These are phyloP conservation scores for Pseudogymnoascus sp. DNA, from an alignment of 2,329 filamentous ascomycete genomes.

Conservation along the genomic window DNA sequence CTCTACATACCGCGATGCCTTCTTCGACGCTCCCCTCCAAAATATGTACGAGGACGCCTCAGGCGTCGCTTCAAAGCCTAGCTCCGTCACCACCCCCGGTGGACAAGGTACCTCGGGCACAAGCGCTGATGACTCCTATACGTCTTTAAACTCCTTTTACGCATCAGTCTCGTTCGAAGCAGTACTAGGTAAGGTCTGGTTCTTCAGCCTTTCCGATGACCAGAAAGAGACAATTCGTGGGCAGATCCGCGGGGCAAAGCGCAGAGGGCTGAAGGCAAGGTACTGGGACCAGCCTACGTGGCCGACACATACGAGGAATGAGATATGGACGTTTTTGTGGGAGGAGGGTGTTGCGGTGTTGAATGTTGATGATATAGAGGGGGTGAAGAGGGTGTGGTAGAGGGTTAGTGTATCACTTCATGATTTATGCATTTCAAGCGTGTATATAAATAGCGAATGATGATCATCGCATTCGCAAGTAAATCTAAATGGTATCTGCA, in stretches of 20 bases:
- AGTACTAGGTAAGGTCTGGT: constrained; percentile 43
- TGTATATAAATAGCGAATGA: not conserved
- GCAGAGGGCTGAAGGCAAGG: constrained; percentile 45
- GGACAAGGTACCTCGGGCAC: constrained; percentile 40
- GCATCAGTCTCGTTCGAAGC: constrained; percentile 51
- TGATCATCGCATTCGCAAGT: not conserved
- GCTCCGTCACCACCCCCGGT: not conserved
- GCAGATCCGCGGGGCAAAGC: constrained; percentile 42
- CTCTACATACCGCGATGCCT: constrained; percentile 50
- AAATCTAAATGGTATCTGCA: constrained; percentile 4
- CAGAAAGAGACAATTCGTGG: constrained; percentile 38
- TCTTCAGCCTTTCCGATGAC: constrained; percentile 35
- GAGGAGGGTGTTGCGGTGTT: constrained; percentile 52
- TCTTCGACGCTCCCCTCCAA: constrained; percentile 58
- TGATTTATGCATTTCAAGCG: not conserved
- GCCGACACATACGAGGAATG: constrained; percentile 47
- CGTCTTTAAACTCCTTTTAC: constrained; percentile 55
- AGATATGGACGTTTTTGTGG: constrained; percentile 48
- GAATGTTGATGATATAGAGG: constrained; percentile 48
- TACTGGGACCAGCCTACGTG: constrained; percentile 55
- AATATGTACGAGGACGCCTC: constrained; percentile 29
- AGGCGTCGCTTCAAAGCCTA: constrained; percentile 17
- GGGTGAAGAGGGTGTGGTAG: not conserved
- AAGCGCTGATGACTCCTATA: constrained; percentile 34
- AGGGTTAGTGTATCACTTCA: not conserved